Conservation (phyloP, 164 flowering plant genomes). For the Paratinospora sagittata region DNA sequence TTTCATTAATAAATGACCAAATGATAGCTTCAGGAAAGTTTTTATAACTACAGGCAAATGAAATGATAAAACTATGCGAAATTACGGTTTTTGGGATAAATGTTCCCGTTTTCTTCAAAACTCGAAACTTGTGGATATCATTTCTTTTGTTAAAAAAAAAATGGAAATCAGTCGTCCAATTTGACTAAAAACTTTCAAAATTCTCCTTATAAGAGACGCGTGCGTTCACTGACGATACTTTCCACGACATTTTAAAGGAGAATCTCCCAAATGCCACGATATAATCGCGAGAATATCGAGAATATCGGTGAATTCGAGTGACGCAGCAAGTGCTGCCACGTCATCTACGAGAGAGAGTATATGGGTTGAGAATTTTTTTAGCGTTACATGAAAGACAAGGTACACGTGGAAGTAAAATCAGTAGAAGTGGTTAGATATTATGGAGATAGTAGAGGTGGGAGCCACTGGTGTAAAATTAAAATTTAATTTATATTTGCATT, state of each 20-base stretch:
- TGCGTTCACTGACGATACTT: neutral
- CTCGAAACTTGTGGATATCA: neutral
- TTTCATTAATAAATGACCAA: neutral
- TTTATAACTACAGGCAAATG: neutral
- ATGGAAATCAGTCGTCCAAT: neutral
- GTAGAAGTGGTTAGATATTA: slow-evolving; percentile 4
- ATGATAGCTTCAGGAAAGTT: neutral
- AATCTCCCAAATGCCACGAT: neutral
- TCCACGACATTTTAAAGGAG: neutral
- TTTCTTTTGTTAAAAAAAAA: neutral
- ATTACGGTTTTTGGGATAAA: neutral
- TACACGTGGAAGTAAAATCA: neutral
- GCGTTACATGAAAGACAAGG: neutral
- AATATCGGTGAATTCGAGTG: neutral
- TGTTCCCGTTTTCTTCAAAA: neutral
- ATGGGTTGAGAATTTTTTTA: neutral
- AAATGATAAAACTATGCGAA: neutral
- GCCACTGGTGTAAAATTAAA: neutral
- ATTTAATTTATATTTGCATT: slow-evolving; percentile 1
- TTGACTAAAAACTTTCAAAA: neutral
- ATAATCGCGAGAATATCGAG: neutral
- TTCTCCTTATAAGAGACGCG: slow-evolving; percentile 7
- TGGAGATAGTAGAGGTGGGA: neutral
- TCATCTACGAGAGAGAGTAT: neutral
- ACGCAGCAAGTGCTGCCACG: slow-evolving; percentile 10